Evolutionary conservation across 257 asterid species (phyloP), one percentile per base, ranked within the genome.

Genomic region (Linaria vulgaris): DNA sequence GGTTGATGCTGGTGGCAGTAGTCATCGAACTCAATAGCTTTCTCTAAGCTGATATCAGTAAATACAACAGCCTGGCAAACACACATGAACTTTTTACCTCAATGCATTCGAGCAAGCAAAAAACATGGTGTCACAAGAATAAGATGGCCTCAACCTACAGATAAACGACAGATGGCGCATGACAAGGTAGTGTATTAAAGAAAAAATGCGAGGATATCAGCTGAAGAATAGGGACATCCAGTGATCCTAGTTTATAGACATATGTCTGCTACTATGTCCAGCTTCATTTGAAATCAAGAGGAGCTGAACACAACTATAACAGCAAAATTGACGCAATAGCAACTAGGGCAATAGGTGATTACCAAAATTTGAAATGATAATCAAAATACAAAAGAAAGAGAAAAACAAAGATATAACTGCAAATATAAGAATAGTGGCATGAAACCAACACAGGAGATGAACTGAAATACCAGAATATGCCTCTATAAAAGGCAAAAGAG

Each of bases 1-100:
- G 86, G 86, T 31, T 80, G 77, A 69, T 77, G 86, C 22, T 68
- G 61, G 47, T 74, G 80, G 67, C 83, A 78, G 57, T 78, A 74
- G 50, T 78, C 78, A 65, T 78, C 63, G 47, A 71, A 78, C 14
- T 78, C 80, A 24, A 72, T 37, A 11, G 83, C 83, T 50, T 68
- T 71, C 66, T 78, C 80, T 62, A 74, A 64, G 66, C 74, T 66
- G 63, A 74, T 68, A 46, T 78, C 77, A 55, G 83, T 74, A 66
- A 74, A 78, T 20, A 78, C 83, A 19, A 74, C 83, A 60, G 76
- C 80, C 83, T 78, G 80, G 51, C 46, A 6, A 21, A 45, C 39
- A 58, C 11, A 16, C 47, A 5, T 5, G 27, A 59, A 48, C 23
- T 8, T 23, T 23, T 25, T 3, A 27, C 4, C 49, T 22, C 3